Percentiles rank a stretch among this genome's conserved stretches.
Evolutionary conservation across 805 yeast species (phyloP).

Genomic region (Saccharomycopsis babjevae): DNA sequence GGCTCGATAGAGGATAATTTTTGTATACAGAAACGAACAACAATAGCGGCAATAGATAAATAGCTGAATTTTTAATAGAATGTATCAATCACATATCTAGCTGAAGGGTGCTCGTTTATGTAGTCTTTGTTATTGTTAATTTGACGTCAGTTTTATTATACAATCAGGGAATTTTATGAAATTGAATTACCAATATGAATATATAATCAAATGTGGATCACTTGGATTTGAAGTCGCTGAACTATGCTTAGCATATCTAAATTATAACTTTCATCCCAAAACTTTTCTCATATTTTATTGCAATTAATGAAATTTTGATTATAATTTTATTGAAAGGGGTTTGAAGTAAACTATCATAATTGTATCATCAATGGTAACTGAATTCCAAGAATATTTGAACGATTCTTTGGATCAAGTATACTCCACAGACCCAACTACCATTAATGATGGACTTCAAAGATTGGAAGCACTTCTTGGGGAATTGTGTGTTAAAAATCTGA

Average conservation of each 20-base stretch:
- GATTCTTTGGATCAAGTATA: conserved; percentile 18
- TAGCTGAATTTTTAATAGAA: neutral
- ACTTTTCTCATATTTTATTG: neutral
- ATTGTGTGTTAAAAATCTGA: conserved; percentile 16
- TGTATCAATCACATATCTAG: neutral
- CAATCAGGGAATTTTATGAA: neutral
- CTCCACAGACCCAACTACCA: conserved; percentile 17
- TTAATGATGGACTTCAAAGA: conserved; percentile 20
- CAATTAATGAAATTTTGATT: neutral
- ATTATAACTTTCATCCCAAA: neutral
- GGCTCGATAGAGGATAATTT: neutral
- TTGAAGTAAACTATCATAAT: neutral
- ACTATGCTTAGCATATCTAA: neutral
- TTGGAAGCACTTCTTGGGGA: conserved; percentile 21
- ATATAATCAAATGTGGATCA: neutral
- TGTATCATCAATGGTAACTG: conserved; percentile 10
- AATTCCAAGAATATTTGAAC: conserved; percentile 19
- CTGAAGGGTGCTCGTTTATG: neutral
- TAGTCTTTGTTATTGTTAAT: neutral
- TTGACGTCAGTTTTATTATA: neutral
- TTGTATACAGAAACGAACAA: neutral
- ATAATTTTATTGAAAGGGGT: neutral
- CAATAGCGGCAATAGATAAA: neutral
- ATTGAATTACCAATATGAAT: neutral
- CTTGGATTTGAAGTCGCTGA: neutral